Percentiles rank a stretch among this genome's conserved stretches.
Conservation (phyloP, 1,139 yeast species). For the Saccharomyces hybrid region DNA sequence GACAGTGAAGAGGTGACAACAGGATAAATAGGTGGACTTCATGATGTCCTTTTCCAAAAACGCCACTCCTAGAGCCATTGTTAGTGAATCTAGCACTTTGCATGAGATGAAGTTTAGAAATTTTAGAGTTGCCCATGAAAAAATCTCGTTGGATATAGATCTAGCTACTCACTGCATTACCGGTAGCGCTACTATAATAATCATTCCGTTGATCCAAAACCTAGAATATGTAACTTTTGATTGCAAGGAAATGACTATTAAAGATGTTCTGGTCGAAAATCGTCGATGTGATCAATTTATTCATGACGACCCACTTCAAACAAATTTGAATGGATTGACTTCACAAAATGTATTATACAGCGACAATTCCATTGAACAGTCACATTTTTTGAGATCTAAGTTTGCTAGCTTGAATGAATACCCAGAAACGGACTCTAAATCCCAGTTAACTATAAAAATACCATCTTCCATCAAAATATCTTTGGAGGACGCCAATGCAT, state of each 20-base stretch:
- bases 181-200: constrained; percentile 81
- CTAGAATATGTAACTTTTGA: constrained; percentile 62
- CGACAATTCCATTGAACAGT: constrained; percentile 31
- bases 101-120: constrained; percentile 17
- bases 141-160: constrained; percentile 61
- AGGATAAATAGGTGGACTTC: not conserved
- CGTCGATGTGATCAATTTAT: constrained; percentile 43
- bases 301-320: constrained; percentile 40
- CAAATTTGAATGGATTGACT: constrained; percentile 14
- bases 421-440: constrained; percentile 49
- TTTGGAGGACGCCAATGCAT: constrained; percentile 45
- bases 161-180: constrained; percentile 43
- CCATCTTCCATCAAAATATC: constrained; percentile 67
- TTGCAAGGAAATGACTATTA: constrained; percentile 68
- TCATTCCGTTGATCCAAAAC: constrained; percentile 59
- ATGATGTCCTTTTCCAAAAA: constrained; percentile 11
- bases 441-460: constrained; percentile 57
- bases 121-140: constrained; percentile 60
- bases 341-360: constrained; percentile 15
- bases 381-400: constrained; percentile 55
- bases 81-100: constrained; percentile 7
- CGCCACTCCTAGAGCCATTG: constrained; percentile 9
- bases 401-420: constrained; percentile 57
- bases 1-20: not conserved
- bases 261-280: constrained; percentile 54